phyloP scores from a whole-genome alignment of 352 stramenopile species.

The Phytophthora fragariaefolia region DNA sequence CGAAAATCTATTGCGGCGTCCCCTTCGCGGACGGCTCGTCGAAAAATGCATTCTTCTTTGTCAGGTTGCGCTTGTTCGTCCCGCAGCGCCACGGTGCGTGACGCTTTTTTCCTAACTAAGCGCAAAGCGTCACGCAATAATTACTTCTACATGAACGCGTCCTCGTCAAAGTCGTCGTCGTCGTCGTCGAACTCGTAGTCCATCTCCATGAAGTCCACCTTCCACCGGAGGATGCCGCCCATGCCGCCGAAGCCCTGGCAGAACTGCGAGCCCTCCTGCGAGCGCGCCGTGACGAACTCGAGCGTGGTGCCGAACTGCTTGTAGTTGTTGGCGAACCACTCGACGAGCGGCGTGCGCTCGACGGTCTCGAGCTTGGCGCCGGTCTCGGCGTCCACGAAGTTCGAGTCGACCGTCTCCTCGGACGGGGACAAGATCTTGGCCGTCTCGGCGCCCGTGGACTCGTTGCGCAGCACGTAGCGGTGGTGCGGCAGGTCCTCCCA shows the following conservation, averaged over 20 bases:
- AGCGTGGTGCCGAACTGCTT: constrained; percentile 98
- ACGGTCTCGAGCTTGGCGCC: constrained; percentile 97
- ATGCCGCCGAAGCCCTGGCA: constrained; percentile 99
- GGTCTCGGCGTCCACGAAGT: constrained; percentile 96
- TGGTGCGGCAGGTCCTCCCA: constrained; percentile 99
- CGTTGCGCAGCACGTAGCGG: constrained; percentile 95
- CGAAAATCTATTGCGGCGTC: constrained; percentile 38
- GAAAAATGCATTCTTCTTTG: constrained; percentile 32
- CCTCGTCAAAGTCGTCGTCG: constrained; percentile 89
- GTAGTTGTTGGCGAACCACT: constrained; percentile 99
- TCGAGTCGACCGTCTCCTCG: constrained; percentile 93
- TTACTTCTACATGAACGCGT: constrained; percentile 88
- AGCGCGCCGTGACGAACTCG: constrained; percentile 99
- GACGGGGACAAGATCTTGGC: constrained; percentile 80
- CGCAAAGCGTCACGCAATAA: constrained; percentile 60
- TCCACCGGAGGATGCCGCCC: constrained; percentile 98
- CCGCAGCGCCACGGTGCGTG: constrained; percentile 44
- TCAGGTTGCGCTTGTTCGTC: constrained; percentile 38
- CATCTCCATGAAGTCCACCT: constrained; percentile 98
- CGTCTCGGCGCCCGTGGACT: constrained; percentile 88
- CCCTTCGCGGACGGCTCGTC: constrained; percentile 11
- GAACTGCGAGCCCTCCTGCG: constrained; percentile 99
- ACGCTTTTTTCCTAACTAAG: constrained; percentile 39
- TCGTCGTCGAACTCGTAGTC: constrained; percentile 94
- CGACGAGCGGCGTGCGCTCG: constrained; percentile 96